These are phyloP conservation scores for Hibiscus mutabilis DNA, from an alignment of 345 rosid species.

Conservation along the genomic window DNA sequence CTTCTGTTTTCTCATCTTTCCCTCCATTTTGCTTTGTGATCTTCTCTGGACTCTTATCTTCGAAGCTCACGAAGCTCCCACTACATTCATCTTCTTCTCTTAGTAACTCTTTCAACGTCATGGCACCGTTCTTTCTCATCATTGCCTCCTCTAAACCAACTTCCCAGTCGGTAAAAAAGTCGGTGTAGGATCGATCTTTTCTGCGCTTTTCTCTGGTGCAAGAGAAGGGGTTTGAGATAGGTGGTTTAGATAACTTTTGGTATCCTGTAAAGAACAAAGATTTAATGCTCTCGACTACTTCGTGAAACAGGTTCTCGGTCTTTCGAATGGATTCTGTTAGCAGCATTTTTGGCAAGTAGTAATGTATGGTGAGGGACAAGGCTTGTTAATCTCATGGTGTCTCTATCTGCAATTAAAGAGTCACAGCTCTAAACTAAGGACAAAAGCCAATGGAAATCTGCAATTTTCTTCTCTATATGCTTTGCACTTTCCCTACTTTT, in stretches of 20 bases:
- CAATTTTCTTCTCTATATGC: too few species aligned
- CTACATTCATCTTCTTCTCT: background rate
- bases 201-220: background rate
- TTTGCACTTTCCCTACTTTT: too few species aligned
- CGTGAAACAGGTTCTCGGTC: conserved; percentile 41
- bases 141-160: conserved; percentile 23
- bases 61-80: conserved; percentile 1
- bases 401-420: conserved; percentile 13
- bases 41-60: conserved; percentile 24
- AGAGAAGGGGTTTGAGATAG: conserved; percentile 18
- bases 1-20: conserved; percentile 20
- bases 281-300: conserved; percentile 41
- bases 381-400: background rate
- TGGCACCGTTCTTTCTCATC: conserved; percentile 14
- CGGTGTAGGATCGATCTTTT: background rate
- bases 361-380: background rate
- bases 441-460: too few species aligned
- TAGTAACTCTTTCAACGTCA: conserved; percentile 1
- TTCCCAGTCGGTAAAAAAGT: conserved; percentile 1
- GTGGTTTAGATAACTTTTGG: conserved; percentile 32
- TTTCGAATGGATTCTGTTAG: conserved; percentile 28
- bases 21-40: conserved; percentile 20
- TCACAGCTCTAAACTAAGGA: background rate
- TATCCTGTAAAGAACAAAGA: conserved; percentile 25
- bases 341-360: conserved; percentile 24